phyloP scores from a whole-genome alignment of 1,139 yeast genomes.

The Zygosaccharomyces pseudobailii region DNA sequence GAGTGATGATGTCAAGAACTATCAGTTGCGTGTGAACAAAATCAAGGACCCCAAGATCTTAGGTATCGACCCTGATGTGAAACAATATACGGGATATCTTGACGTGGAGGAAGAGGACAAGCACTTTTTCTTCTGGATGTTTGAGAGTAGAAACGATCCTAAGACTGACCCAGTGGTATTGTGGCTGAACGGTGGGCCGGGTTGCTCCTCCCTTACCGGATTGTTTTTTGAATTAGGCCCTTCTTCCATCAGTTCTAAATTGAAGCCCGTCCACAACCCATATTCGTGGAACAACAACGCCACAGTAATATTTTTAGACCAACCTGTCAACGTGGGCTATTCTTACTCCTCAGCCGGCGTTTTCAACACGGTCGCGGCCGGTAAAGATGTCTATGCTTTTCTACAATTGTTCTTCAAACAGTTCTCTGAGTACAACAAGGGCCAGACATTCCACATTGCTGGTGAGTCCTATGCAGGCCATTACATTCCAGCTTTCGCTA shows the following conservation, averaged over 20 bases:
- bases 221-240: slow-evolving; percentile 89
- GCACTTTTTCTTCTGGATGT: slow-evolving; percentile 81
- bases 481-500: slow-evolving; percentile 89
- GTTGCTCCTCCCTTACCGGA: slow-evolving; percentile 89
- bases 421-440: slow-evolving; percentile 72
- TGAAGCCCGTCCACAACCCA: slow-evolving; percentile 72
- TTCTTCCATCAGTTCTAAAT: slow-evolving; percentile 58
- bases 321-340: slow-evolving; percentile 91
- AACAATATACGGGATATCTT: slow-evolving; percentile 83
- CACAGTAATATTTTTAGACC: slow-evolving; percentile 86
- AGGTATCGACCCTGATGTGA: slow-evolving; percentile 67
- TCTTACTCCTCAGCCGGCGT: slow-evolving; percentile 66
- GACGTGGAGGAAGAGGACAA: slow-evolving; percentile 81
- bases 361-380: slow-evolving; percentile 80
- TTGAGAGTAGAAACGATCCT: slow-evolving; percentile 89
- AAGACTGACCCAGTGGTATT: slow-evolving; percentile 75
- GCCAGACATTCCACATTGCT: slow-evolving; percentile 81
- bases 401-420: slow-evolving; percentile 84
- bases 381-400: slow-evolving; percentile 88
- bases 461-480: slow-evolving; percentile 99
- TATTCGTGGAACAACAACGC: slow-evolving; percentile 88
- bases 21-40: slow-evolving; percentile 57
- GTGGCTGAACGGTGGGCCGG: slow-evolving; percentile 93
- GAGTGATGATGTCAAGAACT: slow-evolving; percentile 44
- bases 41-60: slow-evolving; percentile 47